These are phyloP conservation scores for Leucoagaricus sp. DNA, from an alignment of 1,284 basidiomycete genomes.

Conservation along the genomic window DNA sequence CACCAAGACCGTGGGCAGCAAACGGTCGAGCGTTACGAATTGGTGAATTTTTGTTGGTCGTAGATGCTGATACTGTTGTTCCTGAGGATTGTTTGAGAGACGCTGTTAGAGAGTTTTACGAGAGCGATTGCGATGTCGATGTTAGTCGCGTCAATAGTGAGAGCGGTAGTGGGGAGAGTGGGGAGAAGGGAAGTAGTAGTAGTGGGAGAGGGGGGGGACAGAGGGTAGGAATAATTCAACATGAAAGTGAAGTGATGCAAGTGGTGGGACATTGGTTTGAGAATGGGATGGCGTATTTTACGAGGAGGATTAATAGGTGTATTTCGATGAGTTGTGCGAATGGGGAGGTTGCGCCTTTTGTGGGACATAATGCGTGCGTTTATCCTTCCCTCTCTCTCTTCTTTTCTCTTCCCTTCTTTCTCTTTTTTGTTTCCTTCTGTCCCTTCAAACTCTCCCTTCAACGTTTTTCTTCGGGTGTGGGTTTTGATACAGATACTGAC, in stretches of 20 bases:
- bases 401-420: no score
- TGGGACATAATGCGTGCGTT: slow-evolving; percentile 76
- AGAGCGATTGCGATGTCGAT: no score
- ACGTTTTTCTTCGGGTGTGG: no score
- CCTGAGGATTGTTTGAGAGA: slow-evolving; percentile 84
- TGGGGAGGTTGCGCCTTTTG: slow-evolving; percentile 83
- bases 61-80: slow-evolving; percentile 83
- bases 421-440: no score
- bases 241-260: slow-evolving; percentile 81
- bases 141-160: no score
- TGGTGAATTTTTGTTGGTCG: slow-evolving; percentile 67
- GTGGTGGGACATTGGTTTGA: slow-evolving; percentile 84
- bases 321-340: slow-evolving; percentile 75
- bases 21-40: slow-evolving; percentile 59
- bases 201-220: slow-evolving; percentile 50
- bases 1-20: slow-evolving; percentile 64
- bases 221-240: slow-evolving; percentile 79
- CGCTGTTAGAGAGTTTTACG: slow-evolving; percentile 71
- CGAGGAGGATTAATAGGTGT: slow-evolving; percentile 67
- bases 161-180: no score
- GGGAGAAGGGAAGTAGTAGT: no score
- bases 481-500: no score
- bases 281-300: slow-evolving; percentile 80
- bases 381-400: not conserved
- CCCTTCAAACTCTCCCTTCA: no score